Base-by-base conservation (phyloP, 306 rosid species). In the Hippophae tibetana region DNA sequence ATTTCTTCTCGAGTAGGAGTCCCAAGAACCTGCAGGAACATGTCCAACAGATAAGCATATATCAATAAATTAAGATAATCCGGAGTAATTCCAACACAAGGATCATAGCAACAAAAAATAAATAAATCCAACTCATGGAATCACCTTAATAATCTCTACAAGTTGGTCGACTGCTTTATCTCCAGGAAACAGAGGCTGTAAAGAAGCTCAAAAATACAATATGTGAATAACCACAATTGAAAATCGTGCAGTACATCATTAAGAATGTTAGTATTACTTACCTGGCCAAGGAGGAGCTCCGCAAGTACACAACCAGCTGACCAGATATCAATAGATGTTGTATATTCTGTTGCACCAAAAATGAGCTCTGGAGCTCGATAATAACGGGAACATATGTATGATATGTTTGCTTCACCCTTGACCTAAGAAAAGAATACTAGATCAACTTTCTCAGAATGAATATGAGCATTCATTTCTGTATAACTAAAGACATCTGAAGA, bases 271-370 rank as follows among this genome's bases (percentile, higher is more conserved):
- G 48, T 65, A 61, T 64, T 60, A 66, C 83, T 52, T 61, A 90
- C 96, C 96, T 83, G 93, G 62, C 98, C 98, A 79, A 92, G 69
- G 69, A 92, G 98, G 67, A 92, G 94, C 82, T 90, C 97, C 43
- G 97, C 97, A 57, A 90, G 90, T 71, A 90, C 96, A 72, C 97
- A 90, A 57, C 98, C 98, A 74, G 93, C 98, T 45, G 98, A 92
- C 98, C 96, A 92, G 72, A 92, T 87, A 74, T 92, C 98, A 31
- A 92, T 92, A 56, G 98, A 92, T 48, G 96, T 87, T 53, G 92
- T 79, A 72, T 92, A 92, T 76, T 92, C 98, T 1, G 96, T 87
- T 53, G 98, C 98, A 65, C 96, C 98, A 76, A 92, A 90, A 62
- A 87, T 90, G 65, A 90, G 89, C 69, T 90, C 97, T 13, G 97